Percentiles rank a stretch among this genome's conserved stretches.
phyloP scores from a whole-genome alignment of 305 asterid species.

The Rubia peregrina region DNA sequence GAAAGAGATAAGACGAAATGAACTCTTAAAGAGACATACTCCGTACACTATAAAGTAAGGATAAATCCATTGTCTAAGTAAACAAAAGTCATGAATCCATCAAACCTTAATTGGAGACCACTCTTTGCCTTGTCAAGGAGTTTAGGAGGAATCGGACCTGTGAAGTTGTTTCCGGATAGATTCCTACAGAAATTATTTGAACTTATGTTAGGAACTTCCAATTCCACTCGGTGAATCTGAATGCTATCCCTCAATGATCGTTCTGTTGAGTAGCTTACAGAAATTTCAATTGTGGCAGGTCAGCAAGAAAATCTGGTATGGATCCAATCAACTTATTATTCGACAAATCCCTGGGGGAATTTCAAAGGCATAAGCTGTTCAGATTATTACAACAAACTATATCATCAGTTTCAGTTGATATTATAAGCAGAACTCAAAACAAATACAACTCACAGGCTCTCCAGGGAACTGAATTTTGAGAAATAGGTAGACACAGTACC shows the following conservation, averaged over 20 bases:
- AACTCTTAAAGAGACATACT: background rate
- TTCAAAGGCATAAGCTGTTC: no score
- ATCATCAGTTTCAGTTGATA: no score
- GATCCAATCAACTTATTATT: slow-evolving; percentile 24
- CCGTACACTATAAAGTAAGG: no score
- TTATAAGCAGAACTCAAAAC: background rate
- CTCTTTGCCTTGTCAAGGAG: slow-evolving; percentile 19
- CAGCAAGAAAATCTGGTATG: slow-evolving; percentile 28
- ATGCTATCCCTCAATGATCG: no score
- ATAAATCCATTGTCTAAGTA: background rate
- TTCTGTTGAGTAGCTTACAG: slow-evolving; percentile 23
- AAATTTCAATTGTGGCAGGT: slow-evolving; percentile 16
- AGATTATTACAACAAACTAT: background rate
- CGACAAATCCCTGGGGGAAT: slow-evolving; percentile 33
- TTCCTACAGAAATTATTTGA: slow-evolving; percentile 14
- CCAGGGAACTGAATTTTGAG: slow-evolving; percentile 20
- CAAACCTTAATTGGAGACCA: slow-evolving; percentile 21
- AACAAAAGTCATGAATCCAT: background rate
- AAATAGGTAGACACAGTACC: slow-evolving; percentile 23
- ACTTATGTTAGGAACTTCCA: no score
- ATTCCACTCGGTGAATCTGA: no score
- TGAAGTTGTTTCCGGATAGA: slow-evolving; percentile 32
- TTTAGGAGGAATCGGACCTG: slow-evolving; percentile 20
- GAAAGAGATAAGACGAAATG: background rate
- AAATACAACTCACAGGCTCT: slow-evolving; percentile 27